Evolutionary conservation across 805 yeast species (phyloP).

Genomic region (Jamesozyma spencerorum): DNA sequence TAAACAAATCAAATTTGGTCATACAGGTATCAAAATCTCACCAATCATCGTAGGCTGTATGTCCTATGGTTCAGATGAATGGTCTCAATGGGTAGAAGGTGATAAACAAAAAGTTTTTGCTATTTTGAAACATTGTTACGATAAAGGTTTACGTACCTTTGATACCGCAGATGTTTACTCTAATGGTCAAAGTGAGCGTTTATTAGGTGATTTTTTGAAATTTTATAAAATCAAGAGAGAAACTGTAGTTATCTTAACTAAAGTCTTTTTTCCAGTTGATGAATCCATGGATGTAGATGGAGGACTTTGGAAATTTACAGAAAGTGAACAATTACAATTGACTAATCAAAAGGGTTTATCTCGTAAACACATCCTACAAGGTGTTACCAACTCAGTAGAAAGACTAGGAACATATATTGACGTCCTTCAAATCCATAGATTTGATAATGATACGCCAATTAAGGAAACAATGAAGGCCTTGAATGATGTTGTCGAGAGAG

Average conservation of each 20-base stretch:
- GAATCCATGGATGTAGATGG: slow-evolving; percentile 5
- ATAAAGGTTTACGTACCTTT: slow-evolving; percentile 36
- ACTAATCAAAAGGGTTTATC: slow-evolving; percentile 33
- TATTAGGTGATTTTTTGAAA: slow-evolving; percentile 45
- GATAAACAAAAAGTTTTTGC: slow-evolving; percentile 39
- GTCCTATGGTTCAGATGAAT: slow-evolving; percentile 39
- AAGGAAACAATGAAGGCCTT: slow-evolving; percentile 45
- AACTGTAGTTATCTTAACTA: slow-evolving; percentile 46
- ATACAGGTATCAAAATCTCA: slow-evolving; percentile 42
- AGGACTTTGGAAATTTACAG: background rate
- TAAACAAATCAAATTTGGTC: slow-evolving; percentile 30
- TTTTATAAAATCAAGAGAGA: slow-evolving; percentile 44
- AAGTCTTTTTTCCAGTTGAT: slow-evolving; percentile 32
- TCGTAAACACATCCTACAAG: slow-evolving; percentile 40
- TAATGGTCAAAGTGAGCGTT: slow-evolving; percentile 40
- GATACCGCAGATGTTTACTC: slow-evolving; percentile 45
- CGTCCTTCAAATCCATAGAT: slow-evolving; percentile 47
- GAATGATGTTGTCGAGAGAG: slow-evolving; percentile 43
- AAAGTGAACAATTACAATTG: background rate
- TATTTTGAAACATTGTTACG: slow-evolving; percentile 39
- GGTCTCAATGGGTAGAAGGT: slow-evolving; percentile 41
- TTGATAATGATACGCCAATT: slow-evolving; percentile 38
- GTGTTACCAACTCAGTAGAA: slow-evolving; percentile 32
- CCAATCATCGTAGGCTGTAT: slow-evolving; percentile 46
- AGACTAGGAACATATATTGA: slow-evolving; percentile 43